Evolutionary conservation across 495 filamentous ascomycete genomes (phyloP).

Genomic region (Xylaria bambusicola): DNA sequence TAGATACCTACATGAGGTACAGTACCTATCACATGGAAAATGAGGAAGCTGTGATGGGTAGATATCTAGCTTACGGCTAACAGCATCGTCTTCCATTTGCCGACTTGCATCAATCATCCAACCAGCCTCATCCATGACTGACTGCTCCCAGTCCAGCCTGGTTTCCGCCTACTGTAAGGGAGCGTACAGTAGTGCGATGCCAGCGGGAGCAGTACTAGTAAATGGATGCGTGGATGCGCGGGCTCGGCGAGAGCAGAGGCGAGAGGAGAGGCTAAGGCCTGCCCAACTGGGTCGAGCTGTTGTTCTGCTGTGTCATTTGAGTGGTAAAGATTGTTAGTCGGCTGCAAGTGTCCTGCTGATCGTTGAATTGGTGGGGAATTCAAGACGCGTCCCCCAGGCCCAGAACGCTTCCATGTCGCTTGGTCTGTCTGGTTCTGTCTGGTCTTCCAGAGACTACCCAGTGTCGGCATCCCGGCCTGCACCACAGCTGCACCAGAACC

Average conservation of each 20-base stretch:
- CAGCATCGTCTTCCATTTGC: too few species aligned
- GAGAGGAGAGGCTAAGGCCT: too few species aligned
- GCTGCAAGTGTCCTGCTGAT: constrained; percentile 2
- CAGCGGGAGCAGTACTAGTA: not conserved
- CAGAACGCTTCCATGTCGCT: constrained; percentile 6
- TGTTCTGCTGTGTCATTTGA: constrained; percentile 17
- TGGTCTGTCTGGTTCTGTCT: not conserved
- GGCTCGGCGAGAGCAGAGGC: not conserved
- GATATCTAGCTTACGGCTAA: too few species aligned
- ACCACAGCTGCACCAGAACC: too few species aligned
- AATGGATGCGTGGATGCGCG: not conserved
- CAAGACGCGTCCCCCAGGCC: not conserved
- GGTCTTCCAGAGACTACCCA: too few species aligned
- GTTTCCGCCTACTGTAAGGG: not conserved
- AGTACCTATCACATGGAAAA: too few species aligned
- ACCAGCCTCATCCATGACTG: too few species aligned
- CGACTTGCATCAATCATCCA: too few species aligned
- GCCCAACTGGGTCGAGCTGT: constrained; percentile 1
- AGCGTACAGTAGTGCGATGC: not conserved
- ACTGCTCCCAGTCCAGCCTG: too few species aligned
- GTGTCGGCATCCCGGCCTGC: too few species aligned
- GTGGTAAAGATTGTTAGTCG: constrained; percentile 7
- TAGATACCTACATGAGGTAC: too few species aligned
- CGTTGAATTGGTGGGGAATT: constrained; percentile 14
- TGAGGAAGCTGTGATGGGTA: too few species aligned